These are phyloP conservation scores for Brasenia schreberi DNA, from an alignment of 164 flowering plant genomes.

Conservation along the genomic window DNA sequence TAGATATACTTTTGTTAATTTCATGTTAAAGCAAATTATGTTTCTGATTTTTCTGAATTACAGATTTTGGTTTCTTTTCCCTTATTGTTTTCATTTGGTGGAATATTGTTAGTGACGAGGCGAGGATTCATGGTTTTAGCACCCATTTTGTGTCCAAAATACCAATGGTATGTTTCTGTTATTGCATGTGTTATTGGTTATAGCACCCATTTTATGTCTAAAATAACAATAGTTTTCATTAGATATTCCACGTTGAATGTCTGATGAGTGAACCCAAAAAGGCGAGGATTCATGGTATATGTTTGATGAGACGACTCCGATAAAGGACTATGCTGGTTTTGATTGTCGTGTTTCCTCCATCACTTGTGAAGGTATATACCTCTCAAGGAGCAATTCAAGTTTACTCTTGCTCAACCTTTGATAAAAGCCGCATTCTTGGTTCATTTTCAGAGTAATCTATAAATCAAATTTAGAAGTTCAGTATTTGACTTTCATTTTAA, in stretches of 20 bases:
- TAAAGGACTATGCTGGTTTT: slow-evolving; percentile 67
- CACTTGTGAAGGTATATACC: neutral
- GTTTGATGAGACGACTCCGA: slow-evolving; percentile 67
- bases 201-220: neutral
- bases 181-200: neutral
- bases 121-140: slow-evolving; percentile 27
- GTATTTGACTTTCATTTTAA: neutral
- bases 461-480: neutral
- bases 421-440: neutral
- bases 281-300: slow-evolving; percentile 45
- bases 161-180: slow-evolving; percentile 28
- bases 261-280: slow-evolving; percentile 35
- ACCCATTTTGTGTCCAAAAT: too few relatives aligned
- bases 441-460: neutral
- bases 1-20: neutral
- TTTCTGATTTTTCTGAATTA: neutral
- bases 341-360: slow-evolving; percentile 22
- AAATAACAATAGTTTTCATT: slow-evolving; percentile 11
- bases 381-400: neutral
- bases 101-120: slow-evolving; percentile 13
- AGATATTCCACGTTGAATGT: slow-evolving; percentile 11
- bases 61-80: too few relatives aligned
- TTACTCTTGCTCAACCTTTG: neutral
- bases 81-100: neutral
- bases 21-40: neutral